phyloP scores from a whole-genome alignment of 441 rosid genomes.

The Raphanus hybrid region DNA sequence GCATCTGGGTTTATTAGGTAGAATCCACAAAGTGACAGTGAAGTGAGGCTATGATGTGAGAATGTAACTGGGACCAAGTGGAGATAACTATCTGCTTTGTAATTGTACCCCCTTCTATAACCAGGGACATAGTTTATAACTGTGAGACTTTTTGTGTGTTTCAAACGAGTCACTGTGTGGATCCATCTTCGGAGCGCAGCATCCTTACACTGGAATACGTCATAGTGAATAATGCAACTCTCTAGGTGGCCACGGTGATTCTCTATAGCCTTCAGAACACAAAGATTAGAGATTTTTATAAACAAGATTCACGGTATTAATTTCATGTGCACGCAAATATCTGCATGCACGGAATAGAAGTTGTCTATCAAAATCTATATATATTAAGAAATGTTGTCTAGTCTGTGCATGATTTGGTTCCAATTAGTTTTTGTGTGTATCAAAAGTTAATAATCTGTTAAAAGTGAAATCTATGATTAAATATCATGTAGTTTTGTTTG shows the following conservation, averaged over 20 bases:
- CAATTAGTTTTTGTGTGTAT: neutral
- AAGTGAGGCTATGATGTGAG: constrained; percentile 7
- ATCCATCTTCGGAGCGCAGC: neutral
- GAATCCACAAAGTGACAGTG: constrained; percentile 20
- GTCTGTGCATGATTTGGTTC: neutral
- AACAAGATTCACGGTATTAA: neutral
- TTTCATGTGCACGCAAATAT: neutral
- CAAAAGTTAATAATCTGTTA: neutral
- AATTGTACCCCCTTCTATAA: neutral
- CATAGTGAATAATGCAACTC: neutral
- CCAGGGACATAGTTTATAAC: neutral
- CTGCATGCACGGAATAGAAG: neutral
- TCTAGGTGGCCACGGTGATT: constrained; percentile 1
- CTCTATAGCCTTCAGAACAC: neutral
- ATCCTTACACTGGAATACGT: neutral
- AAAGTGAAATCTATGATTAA: neutral
- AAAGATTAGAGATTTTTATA: neutral
- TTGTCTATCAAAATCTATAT: neutral
- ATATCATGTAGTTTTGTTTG: neutral
- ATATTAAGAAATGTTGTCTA: neutral
- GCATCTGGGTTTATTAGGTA: neutral
- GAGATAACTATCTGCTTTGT: neutral
- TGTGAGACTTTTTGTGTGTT: neutral
- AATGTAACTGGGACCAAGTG: neutral
- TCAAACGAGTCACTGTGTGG: neutral